Percentiles rank a stretch among this genome's conserved stretches.
phyloP scores from a whole-genome alignment of 2,329 filamentous ascomycete species.

The Proliferodiscus dingleyae region DNA sequence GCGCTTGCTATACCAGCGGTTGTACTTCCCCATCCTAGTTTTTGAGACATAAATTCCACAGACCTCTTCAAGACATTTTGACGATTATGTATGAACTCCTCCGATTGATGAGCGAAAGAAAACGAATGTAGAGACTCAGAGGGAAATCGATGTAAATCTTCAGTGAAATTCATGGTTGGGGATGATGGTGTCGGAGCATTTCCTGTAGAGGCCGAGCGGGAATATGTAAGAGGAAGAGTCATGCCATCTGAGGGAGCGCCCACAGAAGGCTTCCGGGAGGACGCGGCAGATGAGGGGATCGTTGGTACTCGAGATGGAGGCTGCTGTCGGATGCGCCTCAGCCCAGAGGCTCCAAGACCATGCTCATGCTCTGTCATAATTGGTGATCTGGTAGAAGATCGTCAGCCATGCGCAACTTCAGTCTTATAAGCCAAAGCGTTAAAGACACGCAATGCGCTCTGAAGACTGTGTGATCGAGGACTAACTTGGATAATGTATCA shows the following conservation, averaged over 20 bases:
- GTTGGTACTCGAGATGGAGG: slow-evolving; percentile 62
- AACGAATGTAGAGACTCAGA: slow-evolving; percentile 97
- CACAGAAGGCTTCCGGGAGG: slow-evolving; percentile 56
- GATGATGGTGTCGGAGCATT: slow-evolving; percentile 57
- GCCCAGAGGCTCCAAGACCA: slow-evolving; percentile 76
- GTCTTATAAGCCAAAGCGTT: slow-evolving; percentile 9
- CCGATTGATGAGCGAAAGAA: slow-evolving; percentile 92
- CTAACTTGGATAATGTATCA: slow-evolving; percentile 71
- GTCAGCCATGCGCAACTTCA: slow-evolving; percentile 20
- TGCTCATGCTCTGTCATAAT: slow-evolving; percentile 83
- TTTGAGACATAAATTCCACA: slow-evolving; percentile 88
- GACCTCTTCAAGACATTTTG: slow-evolving; percentile 91
- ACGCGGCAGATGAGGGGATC: slow-evolving; percentile 58
- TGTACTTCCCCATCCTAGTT: slow-evolving; percentile 69
- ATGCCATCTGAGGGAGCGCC: slow-evolving; percentile 66
- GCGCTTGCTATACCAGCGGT: slow-evolving; percentile 75
- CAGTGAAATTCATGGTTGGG: slow-evolving; percentile 66
- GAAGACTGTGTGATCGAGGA: slow-evolving; percentile 14
- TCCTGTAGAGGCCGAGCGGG: slow-evolving; percentile 24
- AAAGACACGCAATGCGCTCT: slow-evolving; percentile 12
- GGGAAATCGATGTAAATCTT: slow-evolving; percentile 89
- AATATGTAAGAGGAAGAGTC: slow-evolving; percentile 57
- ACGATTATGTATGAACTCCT: slow-evolving; percentile 84
- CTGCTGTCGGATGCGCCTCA: slow-evolving; percentile 90
- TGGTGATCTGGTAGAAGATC: slow-evolving; percentile 57